Base-by-base conservation (phyloP, 2,329 filamentous ascomycete species). In the Botrytis aclada region DNA sequence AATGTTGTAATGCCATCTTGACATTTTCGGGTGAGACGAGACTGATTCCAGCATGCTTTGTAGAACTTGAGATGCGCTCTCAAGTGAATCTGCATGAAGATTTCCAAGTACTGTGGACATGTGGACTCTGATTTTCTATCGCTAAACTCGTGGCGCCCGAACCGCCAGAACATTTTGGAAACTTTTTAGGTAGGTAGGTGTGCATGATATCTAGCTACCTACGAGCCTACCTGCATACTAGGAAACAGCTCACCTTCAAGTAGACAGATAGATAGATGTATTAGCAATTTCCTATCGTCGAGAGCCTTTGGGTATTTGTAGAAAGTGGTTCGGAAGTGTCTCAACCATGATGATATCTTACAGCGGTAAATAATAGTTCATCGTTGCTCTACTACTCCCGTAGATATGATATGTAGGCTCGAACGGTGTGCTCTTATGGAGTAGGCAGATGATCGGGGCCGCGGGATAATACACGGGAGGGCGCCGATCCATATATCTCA, bases 401-500 rank as follows among this genome's bases (percentile, higher is more conserved):
- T n/a, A 25, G 5, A 16, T n/a, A n/a, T 37, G 14, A 51, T 51
- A 0, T 29, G 2, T 4, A 14, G 47, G 47, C 47, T 54, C 25
- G 25, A 54, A 16, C 43, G 10, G 43, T 32, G 34, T n/a, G 4
- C 32, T 22, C 43, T 9, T 41, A 41, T 29, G n/a, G 32, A 47
- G 12, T 29, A 16, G 32, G 20, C 37, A 5, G 16, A 34, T 64
- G 62, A 34, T 34, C 41, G 39, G 62, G 34, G 20, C 25, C 14
- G n/a, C 2, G 22, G 62, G 3, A 51, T 20, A 22, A n/a, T 39
- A 29, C 25, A 63, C 10, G 25, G 25, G 12, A 18, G n/a, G 25
- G 47, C 65, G 34, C 41, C 47, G 65, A 41, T 56, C 47, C 64
- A 67, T 56, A 67, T 56, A 67, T 67, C 47, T 41, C 2, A 67